These are phyloP conservation scores for Porcisia hertigi DNA, from an alignment of 208 protist genomes.

Conservation along the genomic window DNA sequence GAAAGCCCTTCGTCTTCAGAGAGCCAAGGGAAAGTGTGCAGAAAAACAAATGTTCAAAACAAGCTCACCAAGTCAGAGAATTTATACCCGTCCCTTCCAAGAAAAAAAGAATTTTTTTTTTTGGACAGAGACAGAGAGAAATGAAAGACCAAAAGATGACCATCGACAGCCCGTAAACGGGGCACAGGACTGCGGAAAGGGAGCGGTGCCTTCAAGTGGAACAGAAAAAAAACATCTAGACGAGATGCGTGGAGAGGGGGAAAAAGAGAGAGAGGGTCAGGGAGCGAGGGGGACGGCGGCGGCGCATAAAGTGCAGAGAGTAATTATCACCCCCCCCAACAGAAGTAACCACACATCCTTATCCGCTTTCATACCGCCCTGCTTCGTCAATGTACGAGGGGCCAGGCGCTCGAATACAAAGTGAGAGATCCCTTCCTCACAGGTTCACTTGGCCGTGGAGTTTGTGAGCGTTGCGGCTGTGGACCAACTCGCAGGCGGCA, in stretches of 20 bases:
- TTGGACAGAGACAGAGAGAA: neutral
- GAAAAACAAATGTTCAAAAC: too few species aligned
- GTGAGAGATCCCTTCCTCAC: slow-evolving; percentile 13
- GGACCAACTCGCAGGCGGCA: slow-evolving; percentile 72
- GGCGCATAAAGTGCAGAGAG: too few species aligned
- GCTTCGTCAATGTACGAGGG: neutral
- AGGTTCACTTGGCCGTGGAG: slow-evolving; percentile 73
- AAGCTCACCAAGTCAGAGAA: too few species aligned
- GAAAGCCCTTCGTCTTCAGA: too few species aligned
- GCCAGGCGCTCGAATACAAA: too few species aligned
- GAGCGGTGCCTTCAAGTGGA: neutral
- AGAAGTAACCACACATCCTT: too few species aligned
- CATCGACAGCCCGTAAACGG: neutral
- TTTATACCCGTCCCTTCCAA: too few species aligned
- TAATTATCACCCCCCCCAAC: too few species aligned
- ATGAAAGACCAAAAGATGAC: neutral
- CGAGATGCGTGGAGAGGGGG: neutral
- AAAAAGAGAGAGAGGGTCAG: neutral
- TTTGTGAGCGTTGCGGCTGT: slow-evolving; percentile 93
- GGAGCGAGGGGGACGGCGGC: too few species aligned
- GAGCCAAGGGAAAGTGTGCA: too few species aligned
- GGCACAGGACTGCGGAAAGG: neutral
- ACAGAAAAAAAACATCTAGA: neutral
- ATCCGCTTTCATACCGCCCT: neutral
- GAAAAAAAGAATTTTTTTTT: too few species aligned